These are phyloP conservation scores for Blastobotrys mokoenaii DNA, from an alignment of 805 yeast species.

Conservation along the genomic window DNA sequence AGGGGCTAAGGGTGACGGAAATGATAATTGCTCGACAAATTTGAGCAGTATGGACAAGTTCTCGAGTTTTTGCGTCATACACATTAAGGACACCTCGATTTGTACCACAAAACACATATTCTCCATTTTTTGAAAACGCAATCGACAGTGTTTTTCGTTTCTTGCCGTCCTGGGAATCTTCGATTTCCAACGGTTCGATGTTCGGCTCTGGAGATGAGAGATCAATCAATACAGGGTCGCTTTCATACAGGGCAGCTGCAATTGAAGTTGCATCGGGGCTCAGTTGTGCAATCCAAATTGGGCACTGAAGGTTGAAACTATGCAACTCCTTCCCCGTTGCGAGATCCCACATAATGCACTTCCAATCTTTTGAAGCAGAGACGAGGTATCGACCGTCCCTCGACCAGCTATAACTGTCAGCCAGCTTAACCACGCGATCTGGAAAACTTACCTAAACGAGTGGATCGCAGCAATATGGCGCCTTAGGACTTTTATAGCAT, in stretches of 20 bases:
- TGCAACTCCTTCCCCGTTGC: slow-evolving; percentile 33
- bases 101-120: slow-evolving; percentile 62
- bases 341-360: slow-evolving; percentile 73
- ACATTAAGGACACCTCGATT: slow-evolving; percentile 71
- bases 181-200: background rate
- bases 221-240: slow-evolving; percentile 46
- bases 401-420: slow-evolving; percentile 54
- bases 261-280: slow-evolving; percentile 44
- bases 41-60: slow-evolving; percentile 41
- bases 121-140: slow-evolving; percentile 45
- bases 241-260: slow-evolving; percentile 60
- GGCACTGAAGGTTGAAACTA: slow-evolving; percentile 50
- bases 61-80: slow-evolving; percentile 15
- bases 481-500: slow-evolving; percentile 46
- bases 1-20: slow-evolving; percentile 65
- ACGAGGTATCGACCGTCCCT: slow-evolving; percentile 58
- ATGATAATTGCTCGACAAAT: slow-evolving; percentile 67
- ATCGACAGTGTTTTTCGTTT: slow-evolving; percentile 36
- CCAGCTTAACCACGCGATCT: background rate
- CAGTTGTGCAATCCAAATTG: slow-evolving; percentile 62
- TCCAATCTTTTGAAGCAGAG: slow-evolving; percentile 76
- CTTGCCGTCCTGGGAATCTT: background rate
- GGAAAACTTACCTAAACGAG: slow-evolving; percentile 30
- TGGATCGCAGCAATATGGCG: slow-evolving; percentile 71
- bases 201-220: slow-evolving; percentile 15